phyloP scores from a whole-genome alignment of 371 early-diverging fungal species.

The Lichtheimia ornata region DNA sequence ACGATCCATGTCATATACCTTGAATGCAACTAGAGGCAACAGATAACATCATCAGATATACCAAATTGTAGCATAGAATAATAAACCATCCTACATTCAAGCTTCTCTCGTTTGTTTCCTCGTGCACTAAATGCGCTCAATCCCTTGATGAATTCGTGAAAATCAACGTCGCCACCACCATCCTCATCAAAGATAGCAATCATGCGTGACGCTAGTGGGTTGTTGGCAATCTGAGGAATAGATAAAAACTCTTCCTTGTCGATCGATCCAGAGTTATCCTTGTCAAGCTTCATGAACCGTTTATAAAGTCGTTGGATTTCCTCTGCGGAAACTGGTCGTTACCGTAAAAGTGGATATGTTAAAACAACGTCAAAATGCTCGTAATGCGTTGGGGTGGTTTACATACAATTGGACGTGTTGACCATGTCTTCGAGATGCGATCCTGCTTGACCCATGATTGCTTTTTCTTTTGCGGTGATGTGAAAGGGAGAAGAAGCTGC shows the following conservation, averaged over 20 bases:
- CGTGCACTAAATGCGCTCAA: constrained; percentile 91
- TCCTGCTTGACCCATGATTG: constrained; percentile 46
- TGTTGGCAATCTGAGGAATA: constrained; percentile 94
- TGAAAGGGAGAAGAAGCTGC: no score
- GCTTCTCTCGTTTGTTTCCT: constrained; percentile 90
- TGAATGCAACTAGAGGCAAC: constrained; percentile 85
- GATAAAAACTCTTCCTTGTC: constrained; percentile 95
- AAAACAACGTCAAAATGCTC: not conserved
- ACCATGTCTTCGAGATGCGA: constrained; percentile 58
- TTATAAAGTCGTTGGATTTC: constrained; percentile 97
- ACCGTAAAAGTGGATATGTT: not conserved
- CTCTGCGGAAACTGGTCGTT: constrained; percentile 75
- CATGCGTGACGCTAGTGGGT: constrained; percentile 93
- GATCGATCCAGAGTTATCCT: constrained; percentile 91
- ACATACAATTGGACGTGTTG: constrained; percentile 50
- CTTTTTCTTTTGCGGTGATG: no score
- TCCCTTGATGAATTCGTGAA: constrained; percentile 95
- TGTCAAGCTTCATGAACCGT: constrained; percentile 95
- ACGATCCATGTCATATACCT: constrained; percentile 98
- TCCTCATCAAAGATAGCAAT: constrained; percentile 97
- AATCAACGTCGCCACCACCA: constrained; percentile 97
- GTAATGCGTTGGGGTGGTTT: not conserved
- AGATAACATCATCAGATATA: not conserved
- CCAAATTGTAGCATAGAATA: constrained; percentile 3
- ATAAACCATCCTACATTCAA: constrained; percentile 70